Evolutionary conservation across 257 asterid species (phyloP), one percentile per base, ranked within the genome.

Genomic region (Lycium barbarum): DNA sequence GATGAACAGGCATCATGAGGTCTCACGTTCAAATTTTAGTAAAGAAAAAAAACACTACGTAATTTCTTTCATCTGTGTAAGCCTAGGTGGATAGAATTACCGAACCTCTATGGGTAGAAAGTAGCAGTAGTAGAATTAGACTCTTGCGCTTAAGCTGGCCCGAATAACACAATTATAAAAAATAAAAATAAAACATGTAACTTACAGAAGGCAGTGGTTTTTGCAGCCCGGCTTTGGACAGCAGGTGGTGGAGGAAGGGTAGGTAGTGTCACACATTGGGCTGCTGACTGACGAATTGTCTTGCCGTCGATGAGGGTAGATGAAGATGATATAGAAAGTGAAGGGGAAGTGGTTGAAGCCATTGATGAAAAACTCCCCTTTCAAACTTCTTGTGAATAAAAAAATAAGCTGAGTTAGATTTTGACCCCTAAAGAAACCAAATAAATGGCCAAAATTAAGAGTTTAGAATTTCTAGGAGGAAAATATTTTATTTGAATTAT

Each of bases 301-400:
- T 88, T 91, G 86, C 88, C 83, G 66, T 89, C 92, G 40, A 87
- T 66, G 55, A 89, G 84, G 66, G 91, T 82, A 9, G 94, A 88
- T 14, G 95, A 87, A 57, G 95, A 88, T 49, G 93, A 90, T 7
- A 91, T 86, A 61, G 97, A 92, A 63, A 92, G 88, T 54, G 92
- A 92, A 80, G 95, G 87, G 86, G 91, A 85, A 22, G 93, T 22
- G 78, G 93, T 81, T 63, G 95, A 89, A 70, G 93, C 96, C 95
- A 91, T 91, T 63, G 47, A 84, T 81, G 36, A 36, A 17, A 7
- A 38, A 74, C 61, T 73, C 40, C 61, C 61, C 11, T 58, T 17
- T 58, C 55, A 20, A 73, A 22, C 9, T 58, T 58, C 10, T 17
- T 57, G 20, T 1, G 15, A 66, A 13, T 13, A 12, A 5, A 11